Evolutionary conservation across 495 filamentous ascomycete species (phyloP), one percentile per base, ranked within the genome.

Genomic region (Penicillium arizonense): DNA sequence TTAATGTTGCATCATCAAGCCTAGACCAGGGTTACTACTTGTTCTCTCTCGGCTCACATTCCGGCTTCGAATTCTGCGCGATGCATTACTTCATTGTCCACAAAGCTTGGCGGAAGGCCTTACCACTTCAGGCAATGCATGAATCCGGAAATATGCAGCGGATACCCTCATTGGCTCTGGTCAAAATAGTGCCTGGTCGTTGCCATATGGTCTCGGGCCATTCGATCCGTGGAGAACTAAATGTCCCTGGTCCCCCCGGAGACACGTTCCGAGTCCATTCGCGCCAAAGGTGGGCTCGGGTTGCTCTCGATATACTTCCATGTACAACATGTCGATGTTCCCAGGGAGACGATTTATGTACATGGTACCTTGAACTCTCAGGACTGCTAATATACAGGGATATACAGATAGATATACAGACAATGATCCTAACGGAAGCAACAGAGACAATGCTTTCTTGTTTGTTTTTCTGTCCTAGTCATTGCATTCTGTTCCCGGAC

Each of bases 31-130:
- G 13, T 18, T 44, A 7, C 32, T n/a, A 1, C 11, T 28, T 28
- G 11, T 30, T 0, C 23, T 30, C 4, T 26, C 46, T 32, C 47
- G 47, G 32, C 32, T 35, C 3, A 5, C 12, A 8, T 47, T 47
- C 20, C 33, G 32, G 30, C 18, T 18, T 30, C 28, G 9, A 30
- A 2, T 7, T 7, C 28, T 30, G 28, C 28, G 28, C 28, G 28
- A 30, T 30, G 28, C 28, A 30, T 30, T 7, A 30, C 28, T 30
- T 30, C 28, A 30, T 30, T 30, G 5, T 30, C 28, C 28, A 30
- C 28, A 34, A 48, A 48, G 46, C 46, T 48, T 48, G 28, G 46
- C 46, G 26, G 10, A 18, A 6, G 20, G 23, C 28, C 44, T 46
- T 46, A 46, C 44, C 5, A 30, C 5, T 30, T 30, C 28, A 30